Percentiles rank a stretch among this genome's conserved stretches.
Evolutionary conservation across 257 asterid species (phyloP).

Genomic region (Plantago ovata): DNA sequence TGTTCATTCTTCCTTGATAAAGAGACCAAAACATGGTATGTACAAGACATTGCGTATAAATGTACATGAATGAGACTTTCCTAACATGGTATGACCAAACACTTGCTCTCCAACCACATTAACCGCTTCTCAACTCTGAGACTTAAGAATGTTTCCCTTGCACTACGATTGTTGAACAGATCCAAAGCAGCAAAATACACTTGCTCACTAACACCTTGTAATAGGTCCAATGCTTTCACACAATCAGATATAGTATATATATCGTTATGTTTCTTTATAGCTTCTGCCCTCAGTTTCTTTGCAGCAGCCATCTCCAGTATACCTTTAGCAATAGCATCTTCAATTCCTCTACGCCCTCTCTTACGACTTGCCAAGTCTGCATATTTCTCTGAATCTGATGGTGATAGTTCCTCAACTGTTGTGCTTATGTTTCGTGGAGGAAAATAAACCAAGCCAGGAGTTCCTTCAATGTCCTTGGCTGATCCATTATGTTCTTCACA

Average conservation of each 20-base stretch:
- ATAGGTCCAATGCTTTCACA: constrained; percentile 57
- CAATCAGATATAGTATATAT: constrained; percentile 55
- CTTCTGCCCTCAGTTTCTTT: constrained; percentile 56
- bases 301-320: constrained; percentile 79
- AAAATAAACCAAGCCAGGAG: constrained; percentile 20
- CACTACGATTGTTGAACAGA: constrained; percentile 52
- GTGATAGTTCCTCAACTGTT: constrained; percentile 42
- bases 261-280: constrained; percentile 40
- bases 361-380: constrained; percentile 36
- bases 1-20: too few species aligned
- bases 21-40: too few species aligned
- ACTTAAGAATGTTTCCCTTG: constrained; percentile 68
- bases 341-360: constrained; percentile 68
- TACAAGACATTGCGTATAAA: too few species aligned
- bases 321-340: constrained; percentile 64
- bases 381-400: constrained; percentile 57
- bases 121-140: constrained; percentile 61
- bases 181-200: constrained; percentile 66
- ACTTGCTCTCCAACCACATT: constrained; percentile 62
- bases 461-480: constrained; percentile 30
- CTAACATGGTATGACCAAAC: constrained; percentile 23
- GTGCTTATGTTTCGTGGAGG: constrained; percentile 26
- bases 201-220: constrained; percentile 52
- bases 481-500: constrained; percentile 32
- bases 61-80: not conserved